Conservation (phyloP, 257 asterid species). For the Mitragyna speciosa region DNA sequence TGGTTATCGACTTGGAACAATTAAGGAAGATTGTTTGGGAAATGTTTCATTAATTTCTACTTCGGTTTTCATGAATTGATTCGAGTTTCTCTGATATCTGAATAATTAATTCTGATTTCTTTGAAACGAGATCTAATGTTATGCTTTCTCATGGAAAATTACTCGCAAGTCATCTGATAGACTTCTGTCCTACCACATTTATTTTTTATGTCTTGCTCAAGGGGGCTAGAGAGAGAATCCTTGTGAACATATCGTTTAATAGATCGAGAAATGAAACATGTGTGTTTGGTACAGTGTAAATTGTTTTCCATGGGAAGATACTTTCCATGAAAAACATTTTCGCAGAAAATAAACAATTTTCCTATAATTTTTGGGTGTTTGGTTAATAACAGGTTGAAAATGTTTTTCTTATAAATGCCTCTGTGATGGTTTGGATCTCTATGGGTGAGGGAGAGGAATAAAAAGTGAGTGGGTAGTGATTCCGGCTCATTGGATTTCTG, state of each 20-base stretch:
- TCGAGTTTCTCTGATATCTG: neutral
- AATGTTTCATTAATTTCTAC: neutral
- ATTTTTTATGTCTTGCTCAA: neutral
- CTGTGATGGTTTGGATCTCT: no score
- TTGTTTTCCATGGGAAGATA: no score
- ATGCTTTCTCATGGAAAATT: neutral
- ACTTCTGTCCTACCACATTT: neutral
- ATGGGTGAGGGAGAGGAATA: no score
- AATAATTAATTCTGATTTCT: neutral
- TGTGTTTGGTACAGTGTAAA: no score
- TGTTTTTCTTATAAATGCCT: no score
- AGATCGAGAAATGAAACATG: neutral
- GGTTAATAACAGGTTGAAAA: no score
- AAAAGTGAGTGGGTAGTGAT: no score
- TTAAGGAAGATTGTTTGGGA: neutral
- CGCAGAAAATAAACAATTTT: no score
- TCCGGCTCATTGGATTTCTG: no score
- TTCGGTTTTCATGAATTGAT: neutral
- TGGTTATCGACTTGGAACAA: neutral
- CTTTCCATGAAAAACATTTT: no score
- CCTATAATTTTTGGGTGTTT: no score
- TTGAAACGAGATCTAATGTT: neutral
- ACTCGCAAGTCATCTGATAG: neutral
- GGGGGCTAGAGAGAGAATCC: neutral
- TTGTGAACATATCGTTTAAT: no score